Base-by-base conservation (phyloP, 2,329 filamentous ascomycete genomes). In the Lasiodiplodia hormozganensis region DNA sequence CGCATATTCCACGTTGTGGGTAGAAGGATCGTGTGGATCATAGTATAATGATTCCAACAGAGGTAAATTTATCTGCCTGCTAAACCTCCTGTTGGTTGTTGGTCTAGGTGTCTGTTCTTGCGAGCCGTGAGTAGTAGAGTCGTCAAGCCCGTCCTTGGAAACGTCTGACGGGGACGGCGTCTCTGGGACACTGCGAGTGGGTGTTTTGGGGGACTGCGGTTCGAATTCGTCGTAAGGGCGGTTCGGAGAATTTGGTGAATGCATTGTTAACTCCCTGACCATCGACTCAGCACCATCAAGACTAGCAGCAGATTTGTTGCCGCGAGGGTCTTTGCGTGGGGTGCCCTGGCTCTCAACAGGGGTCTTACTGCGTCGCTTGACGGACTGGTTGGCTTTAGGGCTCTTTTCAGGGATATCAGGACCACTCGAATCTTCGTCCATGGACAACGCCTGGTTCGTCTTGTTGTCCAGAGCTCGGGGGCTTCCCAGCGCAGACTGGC, bases 401-500 rank as follows among this genome's bases (percentile, higher is more conserved):
- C 68, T 66, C 68, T 71, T 31, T 56, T 66, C 6, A 68, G 70
- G 47, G 71, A 62, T 54, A 68, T 74, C 25, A 65, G 67, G 5
- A 69, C 49, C 14, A 40, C 57, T 49, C 49, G 43, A 31, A 53
- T 60, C 60, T 38, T 69, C 67, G 25, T 70, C 69, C 21, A 73
- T 62, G 3, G 73, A 76, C 12, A 79, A 69, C 18, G 77, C 78
- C 36, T 72, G 71, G 25, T 76, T 75, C 18, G 73, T 74, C 47
- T 75, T 74, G 18, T 70, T 71, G 40, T 71, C 73, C 5, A 88
- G 76, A 23, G 83, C 76, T 14, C 82, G 83, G 18, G 87, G 87
- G 73, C 83, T 87, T 62, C 82, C 79, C 16, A 89, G 73, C 12
- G 84, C 84, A 23, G 87, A 87, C 34, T 82, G 78, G 12, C 84